These are phyloP conservation scores for Aspergillus glaucus DNA, from an alignment of 2,329 filamentous ascomycete species.

Conservation along the genomic window DNA sequence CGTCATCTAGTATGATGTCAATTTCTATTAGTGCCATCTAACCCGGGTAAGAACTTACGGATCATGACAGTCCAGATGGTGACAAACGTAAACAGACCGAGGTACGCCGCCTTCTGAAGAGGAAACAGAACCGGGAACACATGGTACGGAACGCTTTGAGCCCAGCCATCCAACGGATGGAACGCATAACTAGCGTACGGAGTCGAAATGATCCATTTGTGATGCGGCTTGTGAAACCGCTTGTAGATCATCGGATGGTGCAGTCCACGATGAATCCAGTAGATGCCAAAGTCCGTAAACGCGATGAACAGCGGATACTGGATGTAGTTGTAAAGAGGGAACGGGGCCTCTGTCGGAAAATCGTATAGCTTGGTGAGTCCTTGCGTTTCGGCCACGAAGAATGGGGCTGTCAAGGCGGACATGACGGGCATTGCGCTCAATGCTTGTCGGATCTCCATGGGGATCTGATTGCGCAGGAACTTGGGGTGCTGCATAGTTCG, in stretches of 20 bases:
- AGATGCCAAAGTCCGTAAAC: constrained; percentile 84
- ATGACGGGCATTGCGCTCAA: constrained; percentile 70
- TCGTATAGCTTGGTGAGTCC: constrained; percentile 86
- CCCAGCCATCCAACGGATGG: constrained; percentile 85
- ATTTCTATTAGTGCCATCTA: neutral
- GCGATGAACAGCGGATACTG: constrained; percentile 83
- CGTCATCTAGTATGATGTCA: constrained; percentile 55
- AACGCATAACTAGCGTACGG: constrained; percentile 90
- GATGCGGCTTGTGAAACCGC: constrained; percentile 87
- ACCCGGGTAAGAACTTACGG: constrained; percentile 27
- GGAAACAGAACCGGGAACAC: constrained; percentile 87
- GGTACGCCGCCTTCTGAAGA: constrained; percentile 80
- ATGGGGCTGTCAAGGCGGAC: constrained; percentile 69
- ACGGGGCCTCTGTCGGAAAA: constrained; percentile 63
- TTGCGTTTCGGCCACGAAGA: constrained; percentile 75
- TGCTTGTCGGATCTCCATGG: constrained; percentile 74
- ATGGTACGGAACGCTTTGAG: constrained; percentile 85
- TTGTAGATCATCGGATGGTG: constrained; percentile 79
- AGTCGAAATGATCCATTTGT: constrained; percentile 99
- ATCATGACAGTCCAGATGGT: constrained; percentile 97
- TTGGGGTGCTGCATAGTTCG: constrained; percentile 79
- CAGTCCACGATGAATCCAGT: constrained; percentile 80
- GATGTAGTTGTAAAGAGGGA: constrained; percentile 65
- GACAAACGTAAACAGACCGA: constrained; percentile 79
- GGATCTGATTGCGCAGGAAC: constrained; percentile 87